Conservation (phyloP, 495 filamentous ascomycete genomes). For the Cudoniella acicularis region DNA sequence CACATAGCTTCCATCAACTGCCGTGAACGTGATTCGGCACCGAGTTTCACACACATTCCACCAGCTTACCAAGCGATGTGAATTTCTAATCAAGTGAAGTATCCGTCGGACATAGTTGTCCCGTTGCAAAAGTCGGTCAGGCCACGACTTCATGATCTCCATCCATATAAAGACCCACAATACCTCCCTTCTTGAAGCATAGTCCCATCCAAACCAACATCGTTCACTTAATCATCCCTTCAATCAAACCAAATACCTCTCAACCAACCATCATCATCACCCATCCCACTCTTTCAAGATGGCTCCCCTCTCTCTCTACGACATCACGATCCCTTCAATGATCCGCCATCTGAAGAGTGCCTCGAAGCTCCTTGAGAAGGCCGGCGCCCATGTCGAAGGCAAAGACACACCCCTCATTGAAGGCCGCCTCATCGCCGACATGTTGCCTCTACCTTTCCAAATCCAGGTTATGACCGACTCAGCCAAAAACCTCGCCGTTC, state of each 20-base stretch:
- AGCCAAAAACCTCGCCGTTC: slow-evolving; percentile 28
- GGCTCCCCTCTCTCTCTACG: slow-evolving; percentile 24
- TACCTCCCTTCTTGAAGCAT: neutral
- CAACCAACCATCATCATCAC: neutral
- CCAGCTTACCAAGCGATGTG: neutral
- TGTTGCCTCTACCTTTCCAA: slow-evolving; percentile 40
- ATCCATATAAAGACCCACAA: neutral
- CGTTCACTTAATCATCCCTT: neutral
- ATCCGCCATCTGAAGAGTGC: slow-evolving; percentile 21
- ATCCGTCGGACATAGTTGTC: neutral
- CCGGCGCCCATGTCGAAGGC: neutral
- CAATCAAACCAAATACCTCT: neutral
- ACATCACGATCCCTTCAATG: slow-evolving; percentile 21
- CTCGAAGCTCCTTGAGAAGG: slow-evolving; percentile 17
- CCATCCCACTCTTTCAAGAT: neutral
- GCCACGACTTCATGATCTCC: neutral
- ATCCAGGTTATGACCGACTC: slow-evolving; percentile 32
- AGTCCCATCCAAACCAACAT: neutral
- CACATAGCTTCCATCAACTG: neutral
- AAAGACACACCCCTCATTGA: slow-evolving; percentile 5
- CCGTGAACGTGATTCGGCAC: neutral
- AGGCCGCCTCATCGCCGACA: slow-evolving; percentile 31
- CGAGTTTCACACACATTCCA: neutral
- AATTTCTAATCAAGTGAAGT: neutral
- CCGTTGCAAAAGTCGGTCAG: neutral